Conservation (phyloP, 148 eudicot genomes). For the Rhododendron williamsianum region DNA sequence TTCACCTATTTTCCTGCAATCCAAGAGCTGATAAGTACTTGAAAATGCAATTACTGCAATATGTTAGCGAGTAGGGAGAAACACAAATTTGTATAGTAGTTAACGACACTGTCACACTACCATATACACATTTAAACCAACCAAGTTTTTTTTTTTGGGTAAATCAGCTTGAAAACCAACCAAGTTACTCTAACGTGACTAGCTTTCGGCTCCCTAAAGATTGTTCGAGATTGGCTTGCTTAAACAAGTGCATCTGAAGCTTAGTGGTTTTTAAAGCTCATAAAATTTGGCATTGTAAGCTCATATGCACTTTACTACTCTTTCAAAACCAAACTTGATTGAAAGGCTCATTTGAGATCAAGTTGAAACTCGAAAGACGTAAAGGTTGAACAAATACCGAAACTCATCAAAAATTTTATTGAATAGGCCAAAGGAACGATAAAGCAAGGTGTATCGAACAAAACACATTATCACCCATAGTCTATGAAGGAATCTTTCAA, state of each 20-base stretch:
- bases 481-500: background rate
- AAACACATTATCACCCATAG: background rate
- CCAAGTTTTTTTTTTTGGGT: background rate
- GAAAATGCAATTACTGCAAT: background rate
- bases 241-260: background rate
- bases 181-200: background rate
- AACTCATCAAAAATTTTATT: background rate
- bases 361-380: background rate
- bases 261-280: background rate
- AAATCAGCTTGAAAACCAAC: background rate
- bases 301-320: background rate
- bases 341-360: background rate
- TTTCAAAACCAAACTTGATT: background rate
- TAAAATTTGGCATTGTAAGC: background rate
- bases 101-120: background rate
- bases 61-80: background rate
- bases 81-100: background rate
- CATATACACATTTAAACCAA: background rate
- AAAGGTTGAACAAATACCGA: background rate
- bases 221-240: background rate
- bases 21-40: background rate
- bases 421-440: background rate
- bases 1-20: conserved; percentile 49
- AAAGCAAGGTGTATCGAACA: background rate
- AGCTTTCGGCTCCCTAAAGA: background rate